Conservation (phyloP, 495 filamentous ascomycete species). For the Penicillium cinerascens region DNA sequence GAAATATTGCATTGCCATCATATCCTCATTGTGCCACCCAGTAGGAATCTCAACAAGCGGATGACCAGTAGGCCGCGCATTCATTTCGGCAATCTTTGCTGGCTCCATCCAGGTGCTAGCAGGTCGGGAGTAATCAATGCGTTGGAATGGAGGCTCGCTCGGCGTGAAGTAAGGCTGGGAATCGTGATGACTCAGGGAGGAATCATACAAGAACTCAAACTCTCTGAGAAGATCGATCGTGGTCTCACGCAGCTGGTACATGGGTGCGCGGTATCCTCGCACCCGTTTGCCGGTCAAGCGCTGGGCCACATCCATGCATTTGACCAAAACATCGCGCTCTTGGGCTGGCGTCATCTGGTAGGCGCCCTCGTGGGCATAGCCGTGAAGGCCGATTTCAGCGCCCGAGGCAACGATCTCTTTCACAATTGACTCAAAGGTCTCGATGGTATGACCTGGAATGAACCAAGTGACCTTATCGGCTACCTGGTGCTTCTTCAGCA, state of each 20-base stretch:
- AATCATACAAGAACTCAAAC: slow-evolving; percentile 54
- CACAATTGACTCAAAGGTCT: background rate
- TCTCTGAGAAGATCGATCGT: slow-evolving; percentile 54
- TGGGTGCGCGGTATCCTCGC: slow-evolving; percentile 53
- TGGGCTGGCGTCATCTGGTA: slow-evolving; percentile 53
- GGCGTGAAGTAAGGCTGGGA: slow-evolving; percentile 51
- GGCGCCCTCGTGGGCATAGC: slow-evolving; percentile 58
- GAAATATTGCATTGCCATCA: background rate
- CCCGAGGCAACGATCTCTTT: slow-evolving; percentile 52
- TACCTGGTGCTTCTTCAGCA: background rate
- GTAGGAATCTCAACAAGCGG: background rate
- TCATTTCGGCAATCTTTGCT: background rate
- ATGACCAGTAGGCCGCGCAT: background rate
- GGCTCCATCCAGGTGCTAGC: background rate
- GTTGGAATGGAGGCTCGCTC: slow-evolving; percentile 38
- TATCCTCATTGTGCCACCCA: background rate
- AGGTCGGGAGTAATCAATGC: slow-evolving; percentile 45
- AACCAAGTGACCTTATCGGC: slow-evolving; percentile 1
- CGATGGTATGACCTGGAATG: background rate
- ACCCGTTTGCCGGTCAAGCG: slow-evolving; percentile 50
- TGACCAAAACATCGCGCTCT: slow-evolving; percentile 53
- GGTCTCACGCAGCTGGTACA: slow-evolving; percentile 54
- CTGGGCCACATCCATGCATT: slow-evolving; percentile 50
- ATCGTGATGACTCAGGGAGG: slow-evolving; percentile 54
- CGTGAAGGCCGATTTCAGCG: slow-evolving; percentile 57